Evolutionary conservation across 2,329 filamentous ascomycete species (phyloP).

Genomic region (Diaporthe amygdali): DNA sequence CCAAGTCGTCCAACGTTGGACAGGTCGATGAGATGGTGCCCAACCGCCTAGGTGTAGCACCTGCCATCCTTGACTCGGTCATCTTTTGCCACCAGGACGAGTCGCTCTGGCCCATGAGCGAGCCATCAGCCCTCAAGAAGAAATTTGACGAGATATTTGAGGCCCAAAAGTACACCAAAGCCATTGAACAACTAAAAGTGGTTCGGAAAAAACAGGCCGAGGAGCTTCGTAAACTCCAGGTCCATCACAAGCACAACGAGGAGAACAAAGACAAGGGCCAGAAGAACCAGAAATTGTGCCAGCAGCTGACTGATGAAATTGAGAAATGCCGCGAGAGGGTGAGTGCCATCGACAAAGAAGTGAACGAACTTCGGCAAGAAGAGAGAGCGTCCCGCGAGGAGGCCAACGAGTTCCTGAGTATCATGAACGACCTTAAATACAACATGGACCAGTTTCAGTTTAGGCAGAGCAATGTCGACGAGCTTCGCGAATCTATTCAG

Average conservation of each 20-base stretch:
- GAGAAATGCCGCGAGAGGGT: constrained; percentile 64
- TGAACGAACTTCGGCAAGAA: constrained; percentile 66
- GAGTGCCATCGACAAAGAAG: constrained; percentile 40
- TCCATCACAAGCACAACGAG: constrained; percentile 79
- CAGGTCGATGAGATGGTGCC: constrained; percentile 87
- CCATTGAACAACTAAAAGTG: constrained; percentile 91
- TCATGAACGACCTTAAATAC: constrained; percentile 76
- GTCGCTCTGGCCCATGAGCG: constrained; percentile 94
- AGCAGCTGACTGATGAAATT: constrained; percentile 70
- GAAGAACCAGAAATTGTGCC: constrained; percentile 68
- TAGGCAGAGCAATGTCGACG: constrained; percentile 72
- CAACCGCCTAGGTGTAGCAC: constrained; percentile 84
- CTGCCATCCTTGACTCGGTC: constrained; percentile 88
- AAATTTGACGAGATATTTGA: constrained; percentile 98
- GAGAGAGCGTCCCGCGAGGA: constrained; percentile 72
- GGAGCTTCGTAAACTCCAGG: constrained; percentile 74
- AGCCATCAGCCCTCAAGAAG: constrained; percentile 85
- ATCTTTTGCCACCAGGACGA: constrained; percentile 99
- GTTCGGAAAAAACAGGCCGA: constrained; percentile 83
- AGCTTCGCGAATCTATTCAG: constrained; percentile 74
- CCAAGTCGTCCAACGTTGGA: constrained; percentile 78
- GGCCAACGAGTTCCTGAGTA: constrained; percentile 74
- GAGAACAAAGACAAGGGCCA: constrained; percentile 85
- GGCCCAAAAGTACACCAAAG: constrained; percentile 94
- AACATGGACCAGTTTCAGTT: constrained; percentile 78